phyloP scores from a whole-genome alignment of 176 grass and related monocot species.

The Triticum turgidum region DNA sequence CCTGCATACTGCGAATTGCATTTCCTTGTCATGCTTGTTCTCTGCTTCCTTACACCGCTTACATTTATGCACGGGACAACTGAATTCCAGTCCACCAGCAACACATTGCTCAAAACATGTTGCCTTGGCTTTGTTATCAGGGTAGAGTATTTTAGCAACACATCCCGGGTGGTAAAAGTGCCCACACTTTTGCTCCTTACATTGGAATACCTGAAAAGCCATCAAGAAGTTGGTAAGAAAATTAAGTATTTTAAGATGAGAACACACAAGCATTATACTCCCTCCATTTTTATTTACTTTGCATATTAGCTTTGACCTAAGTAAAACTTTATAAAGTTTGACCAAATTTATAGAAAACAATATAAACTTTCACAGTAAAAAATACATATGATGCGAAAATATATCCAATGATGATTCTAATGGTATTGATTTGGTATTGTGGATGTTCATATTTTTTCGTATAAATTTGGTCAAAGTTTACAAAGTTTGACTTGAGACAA shows the following conservation, averaged over 20 bases:
- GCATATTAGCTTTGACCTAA: too few relatives aligned
- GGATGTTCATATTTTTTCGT: too few relatives aligned
- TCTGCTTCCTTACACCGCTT: conserved; percentile 44
- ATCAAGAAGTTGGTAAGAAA: not conserved
- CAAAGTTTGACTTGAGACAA: too few relatives aligned
- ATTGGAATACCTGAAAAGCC: conserved; percentile 66
- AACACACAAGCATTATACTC: too few relatives aligned
- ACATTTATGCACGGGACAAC: conserved; percentile 74
- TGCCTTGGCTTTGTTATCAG: conserved; percentile 14
- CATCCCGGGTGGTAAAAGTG: conserved; percentile 83
- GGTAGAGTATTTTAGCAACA: conserved; percentile 50
- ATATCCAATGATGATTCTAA: too few relatives aligned
- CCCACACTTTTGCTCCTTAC: conserved; percentile 53
- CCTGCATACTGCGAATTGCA: conserved; percentile 81
- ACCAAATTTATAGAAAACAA: too few relatives aligned
- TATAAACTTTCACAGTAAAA: too few relatives aligned
- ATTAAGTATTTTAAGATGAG: conserved; percentile 12
- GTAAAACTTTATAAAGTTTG: too few relatives aligned
- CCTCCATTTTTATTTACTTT: too few relatives aligned
- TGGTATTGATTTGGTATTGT: too few relatives aligned
- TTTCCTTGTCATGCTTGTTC: conserved; percentile 27
- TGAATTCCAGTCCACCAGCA: conserved; percentile 51
- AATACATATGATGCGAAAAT: too few relatives aligned
- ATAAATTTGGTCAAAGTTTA: too few relatives aligned
- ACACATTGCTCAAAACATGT: conserved; percentile 27